Base-by-base conservation (phyloP, 108 stramenopile genomes). In the Pseudonitzschia multistriata region DNA sequence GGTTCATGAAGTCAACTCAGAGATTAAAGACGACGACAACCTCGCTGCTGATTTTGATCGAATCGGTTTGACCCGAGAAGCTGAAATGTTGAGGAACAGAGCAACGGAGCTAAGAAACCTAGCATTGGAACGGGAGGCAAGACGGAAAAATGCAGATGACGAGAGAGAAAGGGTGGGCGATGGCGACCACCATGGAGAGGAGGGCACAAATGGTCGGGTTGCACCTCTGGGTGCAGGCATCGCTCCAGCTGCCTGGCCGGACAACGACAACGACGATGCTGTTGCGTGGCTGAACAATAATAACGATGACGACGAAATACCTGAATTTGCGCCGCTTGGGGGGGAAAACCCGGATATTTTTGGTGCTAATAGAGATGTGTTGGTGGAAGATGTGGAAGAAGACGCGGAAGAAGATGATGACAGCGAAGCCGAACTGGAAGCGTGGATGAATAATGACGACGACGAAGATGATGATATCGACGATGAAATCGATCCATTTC, bases 311-410 rank as follows among this genome's bases (percentile, higher is more conserved):
- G 52, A 53, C 19, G 77, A 49, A 14, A 33, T 37, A n/a, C 61
- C 80, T 56, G 80, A 74, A 35, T 53, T 53, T 10, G 17, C n/a
- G 11, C 52, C n/a, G 8, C 52, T 22, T 53, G 22, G 22, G 22
- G 52, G 52, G 11, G 52, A 25, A 42, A 7, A 7, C 13, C 10
- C 13, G 40, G 50, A 52, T 52, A 17, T 17, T 4, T 21, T 10
- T 37, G 36, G 19, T 2, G 15, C 29, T 1, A 55, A 55, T 55
- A 4, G 6, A 30, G 11, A 55, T 22, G 19, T 30, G 2, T 10
- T 7, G 14, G 54, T 31, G 24, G 30, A 28, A 55, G 54, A 55
- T 31, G 30, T 55, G 1, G 29, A 55, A 15, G 54, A 55, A 24
- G 11, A 55, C 54, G 3, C 5, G 5, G 57, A 67, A 2, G 0